Evolutionary conservation across 148 eudicot genomes (phyloP), one percentile per base, ranked within the genome.

Genomic region (Rhododendron henanense): DNA sequence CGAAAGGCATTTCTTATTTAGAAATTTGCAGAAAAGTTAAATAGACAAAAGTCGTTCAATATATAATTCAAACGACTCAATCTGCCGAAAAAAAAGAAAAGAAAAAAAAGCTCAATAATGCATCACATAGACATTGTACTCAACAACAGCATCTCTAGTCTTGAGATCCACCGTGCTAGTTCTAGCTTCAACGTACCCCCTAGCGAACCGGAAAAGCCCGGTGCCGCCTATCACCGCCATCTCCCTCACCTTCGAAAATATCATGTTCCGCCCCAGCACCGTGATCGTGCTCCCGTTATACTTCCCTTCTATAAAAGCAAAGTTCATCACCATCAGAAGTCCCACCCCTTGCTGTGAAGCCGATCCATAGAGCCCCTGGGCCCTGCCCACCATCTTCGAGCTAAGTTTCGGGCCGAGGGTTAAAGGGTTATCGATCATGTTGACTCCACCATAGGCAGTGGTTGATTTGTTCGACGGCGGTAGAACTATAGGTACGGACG

Each of bases 251-350:
- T 81, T 82, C 18, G 81, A 18, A 18, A 81, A 78, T 13, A 90
- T 86, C 75, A 48, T 14, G 51, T 91, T 90, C 79, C 89, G 63
- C 37, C 93, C 93, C 83, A 90, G 44, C 31, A 91, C 81, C 10
- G 84, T 87, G 31, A 91, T 45, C 6, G 87, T 67, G 79, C 93
- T 91, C 4, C 93, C 93, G 19, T 91, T 91, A n/a, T 89, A 91
- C 73, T 86, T 88, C 6, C 90, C 93, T 3, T 88, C 87, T 28
- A 61, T 19, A 31, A 91, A 90, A 19, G 76, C 91, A 3, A 88
- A 88, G 28, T 91, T 91, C 91, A 88, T 87, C 7, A 85, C 87
- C 93, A 91, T 91, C 19, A 91, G 14, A 9, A 90, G 79, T 0
- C 93, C 90, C 1, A 88, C 2, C 3, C 83, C 90, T 9, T 85